Evolutionary conservation across 2,329 filamentous ascomycete genomes (phyloP).

Genomic region (Sporothrix dimorphospora): DNA sequence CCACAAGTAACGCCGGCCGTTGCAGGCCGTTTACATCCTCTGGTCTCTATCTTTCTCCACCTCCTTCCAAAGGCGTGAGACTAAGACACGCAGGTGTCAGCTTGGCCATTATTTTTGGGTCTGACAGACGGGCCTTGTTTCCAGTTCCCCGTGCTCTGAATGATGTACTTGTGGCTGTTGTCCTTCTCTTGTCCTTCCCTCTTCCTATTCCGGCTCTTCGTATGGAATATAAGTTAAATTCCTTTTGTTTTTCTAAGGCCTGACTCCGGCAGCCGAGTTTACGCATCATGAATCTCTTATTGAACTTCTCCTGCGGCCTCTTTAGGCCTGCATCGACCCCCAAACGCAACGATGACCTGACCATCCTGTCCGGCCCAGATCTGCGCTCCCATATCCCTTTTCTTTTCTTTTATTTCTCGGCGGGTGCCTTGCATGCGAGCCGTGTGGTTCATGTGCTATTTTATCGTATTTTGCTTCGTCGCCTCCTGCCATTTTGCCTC

Average conservation of each 20-base stretch:
- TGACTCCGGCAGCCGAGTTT: background rate
- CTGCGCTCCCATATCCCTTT: background rate
- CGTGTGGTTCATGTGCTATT: background rate
- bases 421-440: slow-evolving; percentile 15
- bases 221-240: background rate
- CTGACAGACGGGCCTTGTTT: background rate
- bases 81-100: background rate
- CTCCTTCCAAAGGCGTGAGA: background rate
- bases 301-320: background rate
- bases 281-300: background rate
- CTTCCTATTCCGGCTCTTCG: background rate
- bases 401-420: background rate
- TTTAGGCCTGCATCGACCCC: background rate
- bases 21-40: background rate
- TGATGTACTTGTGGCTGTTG: background rate
- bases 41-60: background rate
- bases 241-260: too few species aligned
- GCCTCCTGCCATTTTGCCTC: slow-evolving; percentile 1
- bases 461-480: background rate
- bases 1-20: background rate
- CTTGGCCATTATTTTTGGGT: background rate
- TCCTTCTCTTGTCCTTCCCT: background rate
- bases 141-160: background rate
- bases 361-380: background rate
- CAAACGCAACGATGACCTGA: background rate